Percentiles rank a stretch among this genome's conserved stretches.
These are phyloP conservation scores for Baorangia bicolor DNA, from an alignment of 768 basidiomycete species.

Conservation along the genomic window DNA sequence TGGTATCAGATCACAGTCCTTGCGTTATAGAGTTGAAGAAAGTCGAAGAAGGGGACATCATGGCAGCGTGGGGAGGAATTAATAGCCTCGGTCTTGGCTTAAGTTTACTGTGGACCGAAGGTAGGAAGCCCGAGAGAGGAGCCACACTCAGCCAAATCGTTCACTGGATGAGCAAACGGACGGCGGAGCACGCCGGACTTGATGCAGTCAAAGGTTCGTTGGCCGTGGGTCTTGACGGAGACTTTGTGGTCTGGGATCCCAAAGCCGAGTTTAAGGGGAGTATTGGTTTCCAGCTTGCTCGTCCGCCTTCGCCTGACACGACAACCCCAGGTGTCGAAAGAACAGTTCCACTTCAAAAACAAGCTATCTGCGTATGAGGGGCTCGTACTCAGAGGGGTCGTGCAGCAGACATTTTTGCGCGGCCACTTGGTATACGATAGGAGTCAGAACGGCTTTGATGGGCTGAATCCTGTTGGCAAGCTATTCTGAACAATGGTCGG, in stretches of 20 bases:
- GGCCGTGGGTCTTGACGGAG: conserved; percentile 74
- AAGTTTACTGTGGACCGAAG: conserved; percentile 88
- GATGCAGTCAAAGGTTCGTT: conserved; percentile 69
- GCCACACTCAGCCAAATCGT: conserved; percentile 61
- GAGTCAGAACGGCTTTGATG: conserved; percentile 35
- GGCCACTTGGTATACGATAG: conserved; percentile 66
- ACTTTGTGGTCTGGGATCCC: conserved; percentile 85
- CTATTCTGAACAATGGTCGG: conserved; percentile 19
- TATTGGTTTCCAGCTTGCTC: background rate
- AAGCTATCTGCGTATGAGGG: conserved; percentile 91
- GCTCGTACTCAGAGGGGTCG: conserved; percentile 62
- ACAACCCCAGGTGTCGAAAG: conserved; percentile 62
- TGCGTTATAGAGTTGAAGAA: conserved; percentile 82
- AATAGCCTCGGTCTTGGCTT: conserved; percentile 88
- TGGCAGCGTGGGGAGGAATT: conserved; percentile 95
- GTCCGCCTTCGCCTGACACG: conserved; percentile 5
- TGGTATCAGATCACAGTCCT: conserved; percentile 96
- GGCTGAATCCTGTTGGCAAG: conserved; percentile 35
- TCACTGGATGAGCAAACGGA: conserved; percentile 70
- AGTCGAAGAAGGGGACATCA: conserved; percentile 73
- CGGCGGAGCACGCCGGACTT: conserved; percentile 81
- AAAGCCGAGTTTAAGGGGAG: conserved; percentile 43
- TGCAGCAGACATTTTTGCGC: conserved; percentile 77
- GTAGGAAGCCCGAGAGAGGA: conserved; percentile 47
- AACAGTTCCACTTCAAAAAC: conserved; percentile 85